A percentile compares a stretch with the other conserved stretches of the same genome.
Evolutionary conservation across 2,329 filamentous ascomycete genomes (phyloP).

Genomic region (Escovopsis sp.): DNA sequence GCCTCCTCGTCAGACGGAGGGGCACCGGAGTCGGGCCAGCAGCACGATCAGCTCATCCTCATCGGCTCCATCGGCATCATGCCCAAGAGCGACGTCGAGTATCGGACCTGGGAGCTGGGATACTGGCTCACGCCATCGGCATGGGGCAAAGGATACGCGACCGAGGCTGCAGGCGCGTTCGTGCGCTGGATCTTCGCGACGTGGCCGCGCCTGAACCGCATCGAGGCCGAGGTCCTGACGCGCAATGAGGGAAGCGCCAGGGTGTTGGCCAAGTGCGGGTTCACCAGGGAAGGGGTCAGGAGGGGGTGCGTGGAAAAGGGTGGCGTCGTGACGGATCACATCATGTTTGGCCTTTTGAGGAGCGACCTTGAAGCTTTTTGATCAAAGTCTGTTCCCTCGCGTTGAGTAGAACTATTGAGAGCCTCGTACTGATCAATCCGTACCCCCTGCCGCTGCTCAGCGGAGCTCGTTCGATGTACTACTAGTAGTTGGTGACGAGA

Average conservation of each 20-base stretch:
- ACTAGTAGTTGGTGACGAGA: neutral
- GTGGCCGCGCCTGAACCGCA: conserved; percentile 21
- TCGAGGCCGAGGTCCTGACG: conserved; percentile 14
- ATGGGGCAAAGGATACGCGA: conserved; percentile 33
- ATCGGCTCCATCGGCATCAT: conserved; percentile 29
- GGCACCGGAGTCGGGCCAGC: too few relatives aligned
- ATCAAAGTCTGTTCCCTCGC: too few relatives aligned
- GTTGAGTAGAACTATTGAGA: too few relatives aligned
- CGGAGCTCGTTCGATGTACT: neutral
- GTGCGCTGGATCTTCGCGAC: conserved; percentile 29
- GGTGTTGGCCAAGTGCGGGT: conserved; percentile 24
- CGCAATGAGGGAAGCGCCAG: conserved; percentile 26
- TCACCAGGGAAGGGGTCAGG: conserved; percentile 26
- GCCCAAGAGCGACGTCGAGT: conserved; percentile 22
- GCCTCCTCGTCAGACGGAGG: neutral
- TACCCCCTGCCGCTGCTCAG: too few relatives aligned
- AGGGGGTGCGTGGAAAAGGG: conserved; percentile 28
- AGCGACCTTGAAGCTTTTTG: conserved; percentile 13
- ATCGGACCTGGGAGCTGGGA: conserved; percentile 31
- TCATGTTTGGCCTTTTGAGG: conserved; percentile 24
- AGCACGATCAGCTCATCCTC: conserved; percentile 10
- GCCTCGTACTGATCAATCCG: too few relatives aligned
- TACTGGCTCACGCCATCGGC: conserved; percentile 30
- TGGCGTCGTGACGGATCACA: conserved; percentile 23
- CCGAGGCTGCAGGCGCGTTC: conserved; percentile 24